A percentile compares a stretch with the other conserved stretches of the same genome.
phyloP scores from a whole-genome alignment of 139 green algal species.

The Klebsormidium nitens region DNA sequence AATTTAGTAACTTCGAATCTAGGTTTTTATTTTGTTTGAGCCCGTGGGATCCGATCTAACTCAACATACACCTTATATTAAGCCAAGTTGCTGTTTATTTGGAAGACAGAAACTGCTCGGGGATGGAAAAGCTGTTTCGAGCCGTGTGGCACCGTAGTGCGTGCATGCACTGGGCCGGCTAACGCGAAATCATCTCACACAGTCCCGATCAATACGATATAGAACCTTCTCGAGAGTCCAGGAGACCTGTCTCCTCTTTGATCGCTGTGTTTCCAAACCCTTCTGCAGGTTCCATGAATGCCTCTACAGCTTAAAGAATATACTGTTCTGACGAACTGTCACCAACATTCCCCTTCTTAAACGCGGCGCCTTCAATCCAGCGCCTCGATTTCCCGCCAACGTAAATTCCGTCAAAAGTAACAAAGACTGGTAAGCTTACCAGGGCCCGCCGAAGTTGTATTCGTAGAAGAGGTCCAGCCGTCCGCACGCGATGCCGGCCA shows the following conservation, averaged over 20 bases:
- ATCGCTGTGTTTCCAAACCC: neutral
- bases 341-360: neutral
- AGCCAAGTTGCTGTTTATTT: too few relatives aligned
- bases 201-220: too few relatives aligned
- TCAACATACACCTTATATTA: too few relatives aligned
- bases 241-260: too few relatives aligned
- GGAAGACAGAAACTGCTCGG: too few relatives aligned
- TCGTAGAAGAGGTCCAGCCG: conserved; percentile 92
- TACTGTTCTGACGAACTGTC: neutral
- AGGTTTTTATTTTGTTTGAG: conserved; percentile 6
- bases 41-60: too few relatives aligned
- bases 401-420: neutral
- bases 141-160: too few relatives aligned
- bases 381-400: neutral
- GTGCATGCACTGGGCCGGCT: too few relatives aligned
- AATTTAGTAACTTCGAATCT: neutral
- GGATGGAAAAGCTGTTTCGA: too few relatives aligned
- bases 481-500: conserved; percentile 51
- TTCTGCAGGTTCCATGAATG: too few relatives aligned
- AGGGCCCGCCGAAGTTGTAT: conserved; percentile 78
- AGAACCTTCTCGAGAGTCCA: too few relatives aligned
- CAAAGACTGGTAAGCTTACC: conserved; percentile 31
- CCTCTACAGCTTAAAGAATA: neutral
- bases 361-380: neutral
- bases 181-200: too few relatives aligned